These are phyloP conservation scores for Grigorovia transvaalensis DNA, from an alignment of 805 yeast genomes.

Conservation along the genomic window DNA sequence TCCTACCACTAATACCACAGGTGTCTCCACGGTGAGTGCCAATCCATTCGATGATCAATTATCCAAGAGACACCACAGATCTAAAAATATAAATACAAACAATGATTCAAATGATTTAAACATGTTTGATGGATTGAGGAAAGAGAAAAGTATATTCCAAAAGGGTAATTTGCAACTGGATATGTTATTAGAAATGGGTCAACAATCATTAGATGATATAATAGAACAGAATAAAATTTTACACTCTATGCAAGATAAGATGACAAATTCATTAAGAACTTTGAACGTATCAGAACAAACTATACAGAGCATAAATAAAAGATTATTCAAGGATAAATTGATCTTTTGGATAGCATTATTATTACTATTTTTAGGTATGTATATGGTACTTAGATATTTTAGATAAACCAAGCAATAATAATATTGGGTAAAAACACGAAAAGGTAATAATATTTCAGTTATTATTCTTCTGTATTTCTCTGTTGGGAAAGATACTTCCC, in stretches of 20 bases:
- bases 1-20: background rate
- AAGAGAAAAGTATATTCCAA: constrained; percentile 54
- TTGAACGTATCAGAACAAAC: constrained; percentile 83
- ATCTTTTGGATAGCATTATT: constrained; percentile 69
- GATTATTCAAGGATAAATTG: constrained; percentile 80
- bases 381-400: constrained; percentile 52
- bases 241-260: constrained; percentile 44
- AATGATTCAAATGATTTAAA: constrained; percentile 8
- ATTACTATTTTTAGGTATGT: constrained; percentile 55
- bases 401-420: constrained; percentile 28
- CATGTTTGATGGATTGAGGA: constrained; percentile 52
- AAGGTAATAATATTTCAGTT: no score
- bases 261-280: constrained; percentile 63
- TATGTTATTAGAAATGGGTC: constrained; percentile 83
- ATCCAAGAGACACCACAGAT: constrained; percentile 19
- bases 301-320: constrained; percentile 63
- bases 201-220: constrained; percentile 72
- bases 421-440: no score
- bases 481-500: no score
- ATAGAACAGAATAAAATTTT: constrained; percentile 75
- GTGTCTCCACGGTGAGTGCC: constrained; percentile 5
- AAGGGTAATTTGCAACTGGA: constrained; percentile 78
- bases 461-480: no score
- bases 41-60: constrained; percentile 19
- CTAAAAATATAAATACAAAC: background rate